phyloP scores from a whole-genome alignment of 768 basidiomycete genomes.

The Pleurotus citrinopileatus region DNA sequence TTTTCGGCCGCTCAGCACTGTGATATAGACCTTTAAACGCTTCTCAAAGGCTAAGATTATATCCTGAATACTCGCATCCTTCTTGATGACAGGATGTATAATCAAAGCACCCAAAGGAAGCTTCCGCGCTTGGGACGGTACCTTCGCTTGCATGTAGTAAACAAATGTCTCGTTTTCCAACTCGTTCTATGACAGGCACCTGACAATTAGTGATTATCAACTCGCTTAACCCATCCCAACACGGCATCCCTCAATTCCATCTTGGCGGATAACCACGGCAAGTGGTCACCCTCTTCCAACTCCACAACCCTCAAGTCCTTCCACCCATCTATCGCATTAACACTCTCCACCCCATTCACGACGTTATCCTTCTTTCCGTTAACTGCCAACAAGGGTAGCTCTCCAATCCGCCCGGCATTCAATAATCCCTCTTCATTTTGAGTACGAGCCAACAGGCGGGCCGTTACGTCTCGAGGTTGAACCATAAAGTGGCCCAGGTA shows the following conservation, averaged over 20 bases:
- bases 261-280: conserved; percentile 20
- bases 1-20: too few species aligned
- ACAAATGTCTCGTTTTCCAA: too few species aligned
- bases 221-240: not conserved
- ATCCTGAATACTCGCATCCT: too few species aligned
- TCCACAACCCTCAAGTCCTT: conserved; percentile 20
- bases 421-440: conserved; percentile 23
- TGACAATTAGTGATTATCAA: too few species aligned
- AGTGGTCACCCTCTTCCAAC: conserved; percentile 26
- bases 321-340: conserved; percentile 23
- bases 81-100: too few species aligned
- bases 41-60: too few species aligned
- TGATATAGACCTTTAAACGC: too few species aligned
- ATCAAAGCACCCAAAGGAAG: too few species aligned
- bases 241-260: not conserved
- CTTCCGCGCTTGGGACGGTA: too few species aligned
- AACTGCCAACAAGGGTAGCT: conserved; percentile 24
- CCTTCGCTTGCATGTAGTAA: too few species aligned
- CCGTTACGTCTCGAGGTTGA: conserved; percentile 23
- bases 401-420: conserved; percentile 18
- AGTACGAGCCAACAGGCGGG: conserved; percentile 18
- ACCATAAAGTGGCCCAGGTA: conserved; percentile 22
- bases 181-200: too few species aligned
- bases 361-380: conserved; percentile 24
- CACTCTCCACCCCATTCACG: conserved; percentile 17